Conservation (phyloP, 192 early-diverging fungal species). For the Powellomyces hirtus region DNA sequence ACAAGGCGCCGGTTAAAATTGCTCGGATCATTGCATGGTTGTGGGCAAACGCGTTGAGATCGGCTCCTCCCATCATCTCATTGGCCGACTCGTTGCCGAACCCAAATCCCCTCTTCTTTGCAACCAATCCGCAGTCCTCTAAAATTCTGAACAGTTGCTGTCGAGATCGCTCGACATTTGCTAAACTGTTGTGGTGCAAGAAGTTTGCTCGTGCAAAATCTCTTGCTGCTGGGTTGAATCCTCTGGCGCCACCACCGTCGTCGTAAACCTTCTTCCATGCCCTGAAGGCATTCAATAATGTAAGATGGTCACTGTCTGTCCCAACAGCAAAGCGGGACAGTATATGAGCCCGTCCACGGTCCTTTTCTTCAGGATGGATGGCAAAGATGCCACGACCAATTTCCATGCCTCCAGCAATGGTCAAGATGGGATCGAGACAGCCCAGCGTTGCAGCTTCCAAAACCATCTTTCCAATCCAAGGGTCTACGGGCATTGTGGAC, state of each 20-base stretch:
- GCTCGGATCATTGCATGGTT: slow-evolving; percentile 34
- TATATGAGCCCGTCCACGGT: slow-evolving; percentile 36
- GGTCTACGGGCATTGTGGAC: slow-evolving; percentile 61
- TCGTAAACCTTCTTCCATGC: slow-evolving; percentile 31
- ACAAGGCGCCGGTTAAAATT: slow-evolving; percentile 39
- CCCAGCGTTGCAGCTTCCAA: slow-evolving; percentile 72
- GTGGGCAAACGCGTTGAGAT: slow-evolving; percentile 16
- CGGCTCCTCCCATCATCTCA: slow-evolving; percentile 29
- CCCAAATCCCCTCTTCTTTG: background rate
- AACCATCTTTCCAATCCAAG: slow-evolving; percentile 68
- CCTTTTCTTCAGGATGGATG: slow-evolving; percentile 46
- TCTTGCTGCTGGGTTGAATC: background rate
- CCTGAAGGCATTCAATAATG: slow-evolving; percentile 34
- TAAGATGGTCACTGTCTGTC: slow-evolving; percentile 42
- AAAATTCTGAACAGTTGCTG: slow-evolving; percentile 37
- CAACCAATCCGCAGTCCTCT: slow-evolving; percentile 34
- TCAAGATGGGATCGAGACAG: slow-evolving; percentile 69
- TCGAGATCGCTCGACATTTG: slow-evolving; percentile 38
- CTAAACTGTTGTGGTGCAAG: slow-evolving; percentile 29
- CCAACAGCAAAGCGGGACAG: slow-evolving; percentile 26
- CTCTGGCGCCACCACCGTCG: background rate
- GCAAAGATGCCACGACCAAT: slow-evolving; percentile 47
- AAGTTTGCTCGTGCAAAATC: slow-evolving; percentile 36
- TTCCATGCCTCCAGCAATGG: slow-evolving; percentile 59
- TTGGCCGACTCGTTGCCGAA: background rate